These are phyloP conservation scores for Spizellomyces punctatus DNA, from an alignment of 192 early-diverging fungal genomes.

Conservation along the genomic window DNA sequence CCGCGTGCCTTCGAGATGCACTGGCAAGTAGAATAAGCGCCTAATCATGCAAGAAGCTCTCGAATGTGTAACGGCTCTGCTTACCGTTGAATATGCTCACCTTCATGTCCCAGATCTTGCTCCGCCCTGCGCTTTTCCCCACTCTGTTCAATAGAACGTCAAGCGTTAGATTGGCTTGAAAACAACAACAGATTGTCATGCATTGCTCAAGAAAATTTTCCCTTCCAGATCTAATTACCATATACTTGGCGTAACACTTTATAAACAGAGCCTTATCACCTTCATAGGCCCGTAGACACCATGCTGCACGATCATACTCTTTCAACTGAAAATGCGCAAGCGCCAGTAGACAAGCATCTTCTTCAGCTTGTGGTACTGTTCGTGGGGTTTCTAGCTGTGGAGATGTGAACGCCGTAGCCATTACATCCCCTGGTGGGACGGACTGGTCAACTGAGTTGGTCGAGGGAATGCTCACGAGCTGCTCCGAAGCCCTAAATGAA, in stretches of 20 bases:
- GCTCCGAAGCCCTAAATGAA: slow-evolving; percentile 20
- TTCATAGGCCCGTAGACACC: slow-evolving; percentile 8
- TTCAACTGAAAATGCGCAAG: slow-evolving; percentile 39
- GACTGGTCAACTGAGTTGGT: not conserved
- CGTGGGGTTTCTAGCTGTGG: not conserved
- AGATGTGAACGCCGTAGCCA: not conserved
- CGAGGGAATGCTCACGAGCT: not conserved
- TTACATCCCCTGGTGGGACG: not conserved
- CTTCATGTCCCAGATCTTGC: slow-evolving; percentile 1
- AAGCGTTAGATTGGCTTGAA: too few relatives aligned
- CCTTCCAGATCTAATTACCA: slow-evolving; percentile 48
- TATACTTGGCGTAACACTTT: slow-evolving; percentile 75
- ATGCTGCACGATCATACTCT: slow-evolving; percentile 43
- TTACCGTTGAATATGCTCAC: not conserved
- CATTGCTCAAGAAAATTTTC: not conserved
- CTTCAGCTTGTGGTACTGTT: slow-evolving; percentile 11
- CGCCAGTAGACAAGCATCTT: slow-evolving; percentile 31
- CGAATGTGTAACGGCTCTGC: not conserved
- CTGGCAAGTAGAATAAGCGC: not conserved
- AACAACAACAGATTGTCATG: too few relatives aligned
- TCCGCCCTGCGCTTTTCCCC: not conserved
- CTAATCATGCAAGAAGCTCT: not conserved
- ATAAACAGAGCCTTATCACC: slow-evolving; percentile 68
- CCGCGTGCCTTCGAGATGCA: not conserved
- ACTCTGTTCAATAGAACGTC: not conserved